These are phyloP conservation scores for Wilhelminamyces savonicus DNA, from an alignment of 805 yeast species.

Conservation along the genomic window DNA sequence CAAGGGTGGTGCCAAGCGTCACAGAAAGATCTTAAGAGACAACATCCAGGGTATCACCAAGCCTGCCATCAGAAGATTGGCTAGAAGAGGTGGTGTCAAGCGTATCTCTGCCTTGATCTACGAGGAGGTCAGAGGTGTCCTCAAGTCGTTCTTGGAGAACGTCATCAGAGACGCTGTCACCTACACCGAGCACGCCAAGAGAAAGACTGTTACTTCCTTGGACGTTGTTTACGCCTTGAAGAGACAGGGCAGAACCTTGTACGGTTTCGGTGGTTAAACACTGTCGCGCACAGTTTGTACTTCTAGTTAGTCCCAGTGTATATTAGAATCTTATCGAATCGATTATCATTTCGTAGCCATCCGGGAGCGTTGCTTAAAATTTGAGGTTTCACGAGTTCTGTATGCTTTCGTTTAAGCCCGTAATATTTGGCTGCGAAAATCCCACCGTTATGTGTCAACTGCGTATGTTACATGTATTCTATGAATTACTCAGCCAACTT, in stretches of 20 bases:
- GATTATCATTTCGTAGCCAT: conserved; percentile 1
- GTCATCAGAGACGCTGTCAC: conserved; percentile 99
- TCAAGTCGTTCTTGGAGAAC: conserved; percentile 91
- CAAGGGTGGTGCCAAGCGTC: conserved; percentile 99
- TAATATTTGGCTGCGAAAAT: no score
- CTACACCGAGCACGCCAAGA: conserved; percentile 99
- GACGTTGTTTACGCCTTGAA: conserved; percentile 98
- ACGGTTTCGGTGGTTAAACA: conserved; percentile 97
- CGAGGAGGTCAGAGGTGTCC: conserved; percentile 97
- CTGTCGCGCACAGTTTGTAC: conserved; percentile 8
- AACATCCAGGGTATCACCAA: conserved; percentile 99
- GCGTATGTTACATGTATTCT: neutral
- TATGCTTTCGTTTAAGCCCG: neutral
- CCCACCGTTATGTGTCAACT: no score
- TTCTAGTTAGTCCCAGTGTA: conserved; percentile 16
- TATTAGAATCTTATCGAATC: conserved; percentile 14
- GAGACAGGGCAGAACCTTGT: conserved; percentile 99
- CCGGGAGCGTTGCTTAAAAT: neutral
- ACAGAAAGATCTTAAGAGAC: conserved; percentile 98
- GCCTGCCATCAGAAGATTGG: conserved; percentile 99
- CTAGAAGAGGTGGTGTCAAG: conserved; percentile 99
- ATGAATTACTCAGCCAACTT: neutral
- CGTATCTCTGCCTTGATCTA: conserved; percentile 98
- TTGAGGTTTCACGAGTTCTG: conserved; percentile 2
- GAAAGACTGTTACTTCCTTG: conserved; percentile 98